Evolutionary conservation across 352 stramenopile genomes (phyloP).

Genomic region (Halophytophthora polymorphica): DNA sequence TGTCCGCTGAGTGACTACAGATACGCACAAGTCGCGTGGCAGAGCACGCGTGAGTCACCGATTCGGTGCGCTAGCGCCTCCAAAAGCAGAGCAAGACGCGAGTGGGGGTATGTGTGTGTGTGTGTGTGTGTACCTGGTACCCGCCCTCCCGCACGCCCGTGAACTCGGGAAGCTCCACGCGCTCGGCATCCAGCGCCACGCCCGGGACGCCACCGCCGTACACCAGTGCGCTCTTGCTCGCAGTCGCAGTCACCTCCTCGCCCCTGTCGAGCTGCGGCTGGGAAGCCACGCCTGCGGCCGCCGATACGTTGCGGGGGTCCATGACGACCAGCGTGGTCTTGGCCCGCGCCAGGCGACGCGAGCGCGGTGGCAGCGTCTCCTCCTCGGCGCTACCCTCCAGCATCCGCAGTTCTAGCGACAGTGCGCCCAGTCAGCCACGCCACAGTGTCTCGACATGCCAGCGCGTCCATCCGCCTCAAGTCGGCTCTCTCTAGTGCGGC

Average conservation of each 20-base stretch:
- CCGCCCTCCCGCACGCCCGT: constrained; percentile 50
- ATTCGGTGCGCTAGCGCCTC: no score
- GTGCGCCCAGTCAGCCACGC: background rate
- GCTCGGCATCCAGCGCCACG: constrained; percentile 52
- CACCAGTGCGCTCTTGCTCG: constrained; percentile 12
- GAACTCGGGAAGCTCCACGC: constrained; percentile 59
- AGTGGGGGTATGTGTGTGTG: no score
- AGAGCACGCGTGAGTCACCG: background rate
- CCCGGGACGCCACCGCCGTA: constrained; percentile 71
- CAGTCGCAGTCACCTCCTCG: constrained; percentile 5
- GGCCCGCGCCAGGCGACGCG: constrained; percentile 28
- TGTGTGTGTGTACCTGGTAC: constrained; percentile 40
- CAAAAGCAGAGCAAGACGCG: background rate
- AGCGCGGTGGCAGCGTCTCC: constrained; percentile 7
- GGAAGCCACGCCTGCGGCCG: constrained; percentile 5
- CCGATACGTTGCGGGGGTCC: constrained; percentile 21
- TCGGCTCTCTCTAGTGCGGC: no score
- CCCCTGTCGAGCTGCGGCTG: constrained; percentile 9
- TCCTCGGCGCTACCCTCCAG: constrained; percentile 16
- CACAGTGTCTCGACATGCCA: no score
- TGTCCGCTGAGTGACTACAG: constrained; percentile 31
- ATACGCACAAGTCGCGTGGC: no score
- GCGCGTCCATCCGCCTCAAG: no score
- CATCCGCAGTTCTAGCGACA: constrained; percentile 21
- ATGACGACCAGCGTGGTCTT: constrained; percentile 39